These are phyloP conservation scores for Penstemon davidsonii DNA, from an alignment of 257 asterid genomes.

Conservation along the genomic window DNA sequence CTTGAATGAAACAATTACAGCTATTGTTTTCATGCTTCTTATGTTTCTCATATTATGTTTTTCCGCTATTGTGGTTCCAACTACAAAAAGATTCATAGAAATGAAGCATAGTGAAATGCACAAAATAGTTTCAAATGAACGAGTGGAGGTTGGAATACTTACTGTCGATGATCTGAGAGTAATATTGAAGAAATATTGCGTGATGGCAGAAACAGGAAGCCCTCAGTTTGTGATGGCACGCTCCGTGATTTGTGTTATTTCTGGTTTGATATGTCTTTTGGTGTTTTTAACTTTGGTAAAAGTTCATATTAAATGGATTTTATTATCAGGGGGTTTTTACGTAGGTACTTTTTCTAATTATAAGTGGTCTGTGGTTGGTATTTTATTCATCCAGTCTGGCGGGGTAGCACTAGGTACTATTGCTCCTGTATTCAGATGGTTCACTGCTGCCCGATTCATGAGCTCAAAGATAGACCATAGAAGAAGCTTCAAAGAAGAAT, in stretches of 20 bases:
- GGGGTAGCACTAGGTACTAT: too few relatives aligned
- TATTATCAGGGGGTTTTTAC: too few relatives aligned
- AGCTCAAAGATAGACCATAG: too few relatives aligned
- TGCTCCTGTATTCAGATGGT: too few relatives aligned
- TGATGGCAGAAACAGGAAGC: too few relatives aligned
- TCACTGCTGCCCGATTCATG: too few relatives aligned
- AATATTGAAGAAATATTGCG: too few relatives aligned
- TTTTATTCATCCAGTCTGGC: too few relatives aligned
- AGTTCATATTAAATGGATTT: neutral
- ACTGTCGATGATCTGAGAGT: neutral
- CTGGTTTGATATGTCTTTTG: conserved; percentile 14
- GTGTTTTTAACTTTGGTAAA: conserved; percentile 20
- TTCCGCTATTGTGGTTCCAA: conserved; percentile 13
- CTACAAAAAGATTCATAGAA: conserved; percentile 11
- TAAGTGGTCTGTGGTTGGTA: neutral
- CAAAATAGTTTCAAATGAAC: neutral
- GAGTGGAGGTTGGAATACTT: neutral
- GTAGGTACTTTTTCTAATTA: conserved; percentile 6
- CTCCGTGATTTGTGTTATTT: too few relatives aligned
- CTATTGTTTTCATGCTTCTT: neutral
- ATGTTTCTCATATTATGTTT: neutral
- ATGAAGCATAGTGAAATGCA: conserved; percentile 16
- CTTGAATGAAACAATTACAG: neutral
- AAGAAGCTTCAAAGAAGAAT: too few relatives aligned
- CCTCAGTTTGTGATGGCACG: too few relatives aligned